Evolutionary conservation across 768 basidiomycete species (phyloP), one percentile per base, ranked within the genome.

Genomic region (Kwoniella shandongensis): DNA sequence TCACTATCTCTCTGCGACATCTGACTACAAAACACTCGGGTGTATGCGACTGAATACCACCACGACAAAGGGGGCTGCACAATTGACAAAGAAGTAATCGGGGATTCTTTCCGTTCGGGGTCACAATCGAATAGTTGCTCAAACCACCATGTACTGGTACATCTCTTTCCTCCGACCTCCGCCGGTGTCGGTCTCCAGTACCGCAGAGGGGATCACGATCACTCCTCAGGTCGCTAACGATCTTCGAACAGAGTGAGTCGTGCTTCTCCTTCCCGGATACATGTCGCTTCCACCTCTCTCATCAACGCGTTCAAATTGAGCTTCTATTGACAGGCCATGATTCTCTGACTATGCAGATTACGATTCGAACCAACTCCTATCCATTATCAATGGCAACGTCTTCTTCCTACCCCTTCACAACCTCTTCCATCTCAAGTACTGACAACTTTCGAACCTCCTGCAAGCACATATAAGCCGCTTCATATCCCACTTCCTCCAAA

Each of bases 71-170:
- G n/a, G n/a, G n/a, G n/a, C n/a, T n/a, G n/a, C n/a, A n/a, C n/a
- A n/a, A n/a, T n/a, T n/a, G n/a, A n/a, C n/a, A n/a, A n/a, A n/a
- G n/a, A n/a, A n/a, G n/a, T n/a, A n/a, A n/a, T n/a, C n/a, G n/a
- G n/a, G n/a, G n/a, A n/a, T n/a, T n/a, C n/a, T n/a, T n/a, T n/a
- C n/a, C n/a, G n/a, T n/a, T n/a, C n/a, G n/a, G n/a, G n/a, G n/a
- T n/a, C n/a, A n/a, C n/a, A n/a, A n/a, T n/a, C n/a, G n/a, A n/a
- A n/a, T n/a, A n/a, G n/a, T n/a, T n/a, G n/a, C n/a, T n/a, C n/a
- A n/a, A n/a, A n/a, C n/a, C n/a, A n/a, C n/a, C n/a, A 91, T 91
- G 90, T 91, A 87, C 78, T 88, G 81, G 80, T 94, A 93, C 77
- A 73, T 93, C 39, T 92, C 88, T 25, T 93, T 93, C 73, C 83